These are phyloP conservation scores for Aspergillus sp. DNA, from an alignment of 2,329 filamentous ascomycete species.

Conservation along the genomic window DNA sequence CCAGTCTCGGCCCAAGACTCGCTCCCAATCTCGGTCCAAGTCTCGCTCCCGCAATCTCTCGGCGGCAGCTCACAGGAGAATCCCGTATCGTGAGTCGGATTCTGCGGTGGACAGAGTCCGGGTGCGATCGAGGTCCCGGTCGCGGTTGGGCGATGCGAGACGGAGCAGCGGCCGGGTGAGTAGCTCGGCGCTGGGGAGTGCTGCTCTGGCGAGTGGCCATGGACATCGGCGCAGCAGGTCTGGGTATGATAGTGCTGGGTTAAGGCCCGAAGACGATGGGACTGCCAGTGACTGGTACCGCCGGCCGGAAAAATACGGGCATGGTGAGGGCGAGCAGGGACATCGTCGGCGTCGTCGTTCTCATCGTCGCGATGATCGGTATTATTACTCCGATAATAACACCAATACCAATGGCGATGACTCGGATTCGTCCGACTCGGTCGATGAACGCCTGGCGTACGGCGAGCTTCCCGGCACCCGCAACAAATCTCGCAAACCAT, in stretches of 20 bases:
- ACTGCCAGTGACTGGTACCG: neutral
- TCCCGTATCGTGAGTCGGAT: no score
- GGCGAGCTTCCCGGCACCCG: constrained; percentile 19
- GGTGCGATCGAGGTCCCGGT: neutral
- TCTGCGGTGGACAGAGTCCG: no score
- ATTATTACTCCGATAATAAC: neutral
- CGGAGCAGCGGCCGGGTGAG: neutral
- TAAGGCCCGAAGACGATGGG: neutral
- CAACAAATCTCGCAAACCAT: neutral
- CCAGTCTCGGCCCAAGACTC: constrained; percentile 24
- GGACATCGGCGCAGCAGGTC: neutral
- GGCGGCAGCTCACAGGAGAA: no score
- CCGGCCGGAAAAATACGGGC: neutral
- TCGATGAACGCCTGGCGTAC: constrained; percentile 31
- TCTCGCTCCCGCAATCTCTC: constrained; percentile 1
- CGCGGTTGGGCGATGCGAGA: constrained; percentile 8
- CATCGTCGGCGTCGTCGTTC: neutral
- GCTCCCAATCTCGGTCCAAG: constrained; percentile 24
- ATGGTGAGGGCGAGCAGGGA: neutral
- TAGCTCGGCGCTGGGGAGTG: no score
- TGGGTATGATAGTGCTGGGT: constrained; percentile 9
- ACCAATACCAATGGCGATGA: neutral
- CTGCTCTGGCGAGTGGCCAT: neutral
- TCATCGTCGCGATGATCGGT: neutral
- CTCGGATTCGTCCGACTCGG: constrained; percentile 12